Base-by-base conservation (phyloP, 208 protist species). In the Leishmania braziliensis region DNA sequence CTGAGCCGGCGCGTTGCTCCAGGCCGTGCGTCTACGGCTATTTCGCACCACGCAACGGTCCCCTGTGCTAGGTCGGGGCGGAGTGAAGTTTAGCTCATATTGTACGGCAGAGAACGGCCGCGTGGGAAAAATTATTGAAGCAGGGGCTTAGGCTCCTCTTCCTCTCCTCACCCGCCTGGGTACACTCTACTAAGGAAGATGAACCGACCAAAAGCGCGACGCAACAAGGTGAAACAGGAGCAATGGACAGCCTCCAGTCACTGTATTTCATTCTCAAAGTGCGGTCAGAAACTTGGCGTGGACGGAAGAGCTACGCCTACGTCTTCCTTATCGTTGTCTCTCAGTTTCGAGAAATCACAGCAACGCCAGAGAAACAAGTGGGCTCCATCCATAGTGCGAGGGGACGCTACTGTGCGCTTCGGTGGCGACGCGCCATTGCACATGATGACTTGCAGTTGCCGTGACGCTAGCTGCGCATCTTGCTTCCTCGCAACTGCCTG, bases 361-460 rank as follows among this genome's bases (percentile, higher is more conserved):
- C 82, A 39, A 82, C 56, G 6, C 73, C 73, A 71, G 74, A 76
- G 72, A 66, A 65, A 63, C 36, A 60, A 26, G 39, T 53, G 53
- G 76, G 2, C 20, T 74, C 62, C 12, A 29, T 33, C 62, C 2
- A 39, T 29, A 43, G 62, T 20, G 4, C 29, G 62, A 14, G 5
- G 62, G 29, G 62, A 0, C 58, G 23, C 58, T 33, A 63, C 58
- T 26, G 26, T 20, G 62, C 29, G 62, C 29, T 68, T 20, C 29
- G 62, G 62, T 68, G 12, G 6, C 29, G 29, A 43, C 26, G 62
- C 62, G 14, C 62, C 29, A 68, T 39, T 4, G 3, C 29, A 20
- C 29, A 68, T 68, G 29, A 39, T 68, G 12, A 29, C 26, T 43
- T 20, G 5, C 62, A 68, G 62, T 29, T 68, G 23, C 26, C 9